These are phyloP conservation scores for Pleurotus cornucopiae DNA, from an alignment of 768 basidiomycete genomes.

Conservation along the genomic window DNA sequence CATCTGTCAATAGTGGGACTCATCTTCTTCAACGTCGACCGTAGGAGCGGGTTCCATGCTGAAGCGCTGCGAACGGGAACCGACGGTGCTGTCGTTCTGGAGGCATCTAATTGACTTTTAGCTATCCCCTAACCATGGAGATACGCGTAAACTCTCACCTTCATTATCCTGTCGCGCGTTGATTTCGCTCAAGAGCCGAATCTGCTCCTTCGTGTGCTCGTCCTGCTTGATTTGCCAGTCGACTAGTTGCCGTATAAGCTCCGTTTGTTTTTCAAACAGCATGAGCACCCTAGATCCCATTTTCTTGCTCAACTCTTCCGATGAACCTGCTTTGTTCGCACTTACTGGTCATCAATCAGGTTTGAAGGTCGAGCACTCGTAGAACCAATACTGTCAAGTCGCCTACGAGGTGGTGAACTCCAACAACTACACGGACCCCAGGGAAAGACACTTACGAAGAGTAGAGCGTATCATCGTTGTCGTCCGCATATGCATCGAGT, in stretches of 20 bases:
- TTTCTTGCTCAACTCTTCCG: neutral
- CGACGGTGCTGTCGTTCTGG: neutral
- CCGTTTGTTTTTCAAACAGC: slow-evolving; percentile 2
- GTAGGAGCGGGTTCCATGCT: slow-evolving; percentile 15
- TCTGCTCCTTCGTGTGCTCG: slow-evolving; percentile 2
- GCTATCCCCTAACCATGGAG: no score
- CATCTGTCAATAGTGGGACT: slow-evolving; percentile 15
- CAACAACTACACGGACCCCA: no score
- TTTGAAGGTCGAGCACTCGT: neutral
- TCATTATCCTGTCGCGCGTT: slow-evolving; percentile 3
- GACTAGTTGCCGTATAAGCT: neutral
- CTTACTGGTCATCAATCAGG: neutral
- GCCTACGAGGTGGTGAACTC: neutral
- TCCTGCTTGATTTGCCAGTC: slow-evolving; percentile 4
- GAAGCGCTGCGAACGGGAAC: slow-evolving; percentile 15
- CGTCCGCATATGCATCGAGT: neutral
- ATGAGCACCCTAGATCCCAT: neutral
- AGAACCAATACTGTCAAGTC: neutral
- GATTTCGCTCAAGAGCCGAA: slow-evolving; percentile 4
- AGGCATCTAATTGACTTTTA: neutral
- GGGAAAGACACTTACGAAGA: neutral
- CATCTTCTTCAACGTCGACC: slow-evolving; percentile 14
- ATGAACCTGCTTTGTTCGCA: no score
- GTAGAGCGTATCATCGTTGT: slow-evolving; percentile 1
- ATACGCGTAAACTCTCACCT: neutral